Base-by-base conservation (phyloP, 2,329 filamentous ascomycete genomes). In the Venturia carpophila region DNA sequence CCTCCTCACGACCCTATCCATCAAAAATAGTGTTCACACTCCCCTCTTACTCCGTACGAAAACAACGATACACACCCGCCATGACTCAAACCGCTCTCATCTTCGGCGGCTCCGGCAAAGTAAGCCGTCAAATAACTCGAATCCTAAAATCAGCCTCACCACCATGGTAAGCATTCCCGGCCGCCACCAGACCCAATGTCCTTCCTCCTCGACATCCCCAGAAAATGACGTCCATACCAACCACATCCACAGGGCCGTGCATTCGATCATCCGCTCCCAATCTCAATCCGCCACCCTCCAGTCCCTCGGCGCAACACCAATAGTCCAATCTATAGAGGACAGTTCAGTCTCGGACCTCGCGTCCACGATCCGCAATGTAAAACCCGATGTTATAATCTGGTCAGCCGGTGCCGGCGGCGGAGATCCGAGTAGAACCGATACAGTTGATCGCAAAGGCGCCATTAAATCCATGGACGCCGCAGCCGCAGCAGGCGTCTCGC, bases 371-470 rank as follows among this genome's bases (percentile, higher is more conserved):
- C 68, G 70, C 39, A 67, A 71, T 30, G 69, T 68, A 21, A 68
- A 71, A 17, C 75, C 78, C 2, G 70, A 73, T 47, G 65, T 70
- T 5, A 69, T 76, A 21, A 69, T 77, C 52, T 76, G 74, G 72
- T 69, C 71, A 5, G 75, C 75, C 30, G 71, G 71, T 42, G 72
- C 70, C 1, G 69, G 70, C 34, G 69, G 65, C 5, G 65, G 65
- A 27, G 82, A 79, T 1, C 73, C 83, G 0, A 80, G 83, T 19
- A 72, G 84, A 70, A 87, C 84, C 1, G 80, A 79, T 69, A 79
- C 79, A 60, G 80, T 88, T 64, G 86, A 88, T 73, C 79, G 82
- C 49, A 85, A 89, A 70, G 87, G 86, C 2, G 86, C 85, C 11
- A 81, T 82, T 55, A 79, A 84, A 71, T 85, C 86, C 71, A 83